A percentile compares a stretch with the other conserved stretches of the same genome.
Evolutionary conservation across 2,329 filamentous ascomycete species (phyloP).

Genomic region (Colletotrichum phormii): DNA sequence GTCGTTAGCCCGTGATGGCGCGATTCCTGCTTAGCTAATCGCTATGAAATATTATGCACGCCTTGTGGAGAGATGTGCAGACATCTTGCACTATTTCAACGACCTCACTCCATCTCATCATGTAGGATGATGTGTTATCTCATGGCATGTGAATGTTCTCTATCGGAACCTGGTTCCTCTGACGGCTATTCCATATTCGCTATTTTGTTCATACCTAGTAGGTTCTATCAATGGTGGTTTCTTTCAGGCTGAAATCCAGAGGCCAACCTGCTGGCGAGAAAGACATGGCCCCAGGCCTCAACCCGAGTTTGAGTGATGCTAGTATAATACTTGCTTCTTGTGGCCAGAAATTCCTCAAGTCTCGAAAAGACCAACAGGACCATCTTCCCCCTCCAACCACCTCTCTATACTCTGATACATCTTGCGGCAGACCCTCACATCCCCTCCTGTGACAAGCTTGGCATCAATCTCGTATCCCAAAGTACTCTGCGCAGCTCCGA

Average conservation of each 20-base stretch:
- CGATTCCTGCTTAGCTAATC: neutral
- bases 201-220: neutral
- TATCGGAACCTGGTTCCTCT: too few relatives aligned
- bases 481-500: constrained; percentile 58
- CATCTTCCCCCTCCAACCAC: constrained; percentile 49
- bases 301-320: neutral
- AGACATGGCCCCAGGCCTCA: neutral
- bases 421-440: constrained; percentile 47
- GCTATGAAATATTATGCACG: neutral
- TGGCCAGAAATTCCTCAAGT: neutral
- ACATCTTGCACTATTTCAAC: neutral
- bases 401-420: constrained; percentile 58
- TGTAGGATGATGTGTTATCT: neutral
- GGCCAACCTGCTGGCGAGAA: neutral
- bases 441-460: constrained; percentile 52
- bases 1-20: neutral
- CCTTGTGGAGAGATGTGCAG: neutral
- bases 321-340: neutral
- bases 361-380: constrained; percentile 6
- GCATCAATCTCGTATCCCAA: constrained; percentile 57
- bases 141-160: neutral
- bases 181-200: neutral
- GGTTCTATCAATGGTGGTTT: neutral
- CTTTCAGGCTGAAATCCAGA: neutral
- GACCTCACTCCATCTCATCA: neutral